These are phyloP conservation scores for Aspergillus ustus DNA, from an alignment of 2,329 filamentous ascomycete genomes.

Conservation along the genomic window DNA sequence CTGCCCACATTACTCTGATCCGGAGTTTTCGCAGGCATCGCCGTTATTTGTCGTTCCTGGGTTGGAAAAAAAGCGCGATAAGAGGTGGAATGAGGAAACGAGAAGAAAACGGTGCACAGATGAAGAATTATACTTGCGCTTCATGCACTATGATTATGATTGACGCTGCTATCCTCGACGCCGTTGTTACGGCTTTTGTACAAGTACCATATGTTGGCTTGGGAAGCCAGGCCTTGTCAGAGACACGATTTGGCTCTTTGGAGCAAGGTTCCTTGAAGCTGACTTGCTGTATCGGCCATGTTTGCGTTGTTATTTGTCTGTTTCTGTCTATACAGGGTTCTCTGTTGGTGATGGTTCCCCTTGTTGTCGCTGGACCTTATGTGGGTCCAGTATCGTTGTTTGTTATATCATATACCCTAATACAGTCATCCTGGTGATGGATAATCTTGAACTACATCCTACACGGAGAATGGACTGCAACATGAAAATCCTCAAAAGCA, in stretches of 20 bases:
- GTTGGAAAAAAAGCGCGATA: background rate
- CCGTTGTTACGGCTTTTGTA: slow-evolving; percentile 26
- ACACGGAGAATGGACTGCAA: no score
- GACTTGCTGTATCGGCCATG: slow-evolving; percentile 7
- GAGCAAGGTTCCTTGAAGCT: slow-evolving; percentile 13
- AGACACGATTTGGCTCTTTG: slow-evolving; percentile 16
- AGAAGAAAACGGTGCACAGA: slow-evolving; percentile 11
- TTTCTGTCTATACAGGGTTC: slow-evolving; percentile 9
- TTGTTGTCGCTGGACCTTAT: slow-evolving; percentile 3
- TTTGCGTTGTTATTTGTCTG: slow-evolving; percentile 13
- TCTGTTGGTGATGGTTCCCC: background rate
- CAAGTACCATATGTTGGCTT: slow-evolving; percentile 24
- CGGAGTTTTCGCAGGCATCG: background rate
- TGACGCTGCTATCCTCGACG: slow-evolving; percentile 24
- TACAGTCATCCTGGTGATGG: slow-evolving; percentile 20
- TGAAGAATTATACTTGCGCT: slow-evolving; percentile 20
- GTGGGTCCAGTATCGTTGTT: background rate
- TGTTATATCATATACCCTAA: slow-evolving; percentile 18
- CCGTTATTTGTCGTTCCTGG: background rate
- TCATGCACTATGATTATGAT: slow-evolving; percentile 30
- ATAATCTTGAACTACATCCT: background rate
- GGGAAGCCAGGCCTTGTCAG: slow-evolving; percentile 12
- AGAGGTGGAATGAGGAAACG: slow-evolving; percentile 1
- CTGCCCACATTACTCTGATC: no score
- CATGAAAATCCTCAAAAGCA: no score